Conservation (phyloP, 2,329 filamentous ascomycete species). For the Lasiodiplodia theobromae region DNA sequence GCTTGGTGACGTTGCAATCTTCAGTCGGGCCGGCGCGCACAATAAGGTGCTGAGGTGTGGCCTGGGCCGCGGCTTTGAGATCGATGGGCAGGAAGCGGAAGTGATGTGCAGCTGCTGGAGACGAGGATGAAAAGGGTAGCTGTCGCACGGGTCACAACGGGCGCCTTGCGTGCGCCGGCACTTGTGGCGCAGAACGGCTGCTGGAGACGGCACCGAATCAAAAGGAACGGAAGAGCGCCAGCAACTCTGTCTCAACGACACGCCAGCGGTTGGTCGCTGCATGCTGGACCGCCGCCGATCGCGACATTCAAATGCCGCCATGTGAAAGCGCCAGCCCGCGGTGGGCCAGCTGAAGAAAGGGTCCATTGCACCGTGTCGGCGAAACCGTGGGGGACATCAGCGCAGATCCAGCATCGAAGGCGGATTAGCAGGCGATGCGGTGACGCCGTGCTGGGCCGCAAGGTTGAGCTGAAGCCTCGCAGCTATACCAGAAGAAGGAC, state of each 20-base stretch:
- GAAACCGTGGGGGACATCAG: neutral
- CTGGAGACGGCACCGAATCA: neutral
- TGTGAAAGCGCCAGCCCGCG: constrained; percentile 12
- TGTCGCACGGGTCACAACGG: constrained; percentile 1
- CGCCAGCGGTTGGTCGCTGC: neutral
- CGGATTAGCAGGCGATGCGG: constrained; percentile 5
- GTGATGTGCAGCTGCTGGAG: neutral
- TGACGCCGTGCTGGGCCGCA: constrained; percentile 11
- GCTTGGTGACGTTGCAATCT: neutral
- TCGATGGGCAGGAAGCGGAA: neutral
- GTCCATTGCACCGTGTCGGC: neutral
- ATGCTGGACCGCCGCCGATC: neutral
- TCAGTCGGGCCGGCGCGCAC: neutral
- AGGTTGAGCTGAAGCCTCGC: neutral
- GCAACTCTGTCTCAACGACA: constrained; percentile 26
- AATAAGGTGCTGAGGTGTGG: neutral
- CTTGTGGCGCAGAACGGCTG: constrained; percentile 3
- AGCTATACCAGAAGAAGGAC: neutral
- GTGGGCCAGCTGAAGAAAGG: neutral
- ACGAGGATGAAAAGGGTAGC: constrained; percentile 10
- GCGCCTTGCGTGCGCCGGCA: neutral
- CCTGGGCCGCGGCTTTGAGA: neutral
- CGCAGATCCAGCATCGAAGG: constrained; percentile 5
- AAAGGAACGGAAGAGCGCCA: constrained; percentile 7
- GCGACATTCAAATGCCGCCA: neutral